These are phyloP conservation scores for Emergomyces africanus DNA, from an alignment of 2,329 filamentous ascomycete species.

Conservation along the genomic window DNA sequence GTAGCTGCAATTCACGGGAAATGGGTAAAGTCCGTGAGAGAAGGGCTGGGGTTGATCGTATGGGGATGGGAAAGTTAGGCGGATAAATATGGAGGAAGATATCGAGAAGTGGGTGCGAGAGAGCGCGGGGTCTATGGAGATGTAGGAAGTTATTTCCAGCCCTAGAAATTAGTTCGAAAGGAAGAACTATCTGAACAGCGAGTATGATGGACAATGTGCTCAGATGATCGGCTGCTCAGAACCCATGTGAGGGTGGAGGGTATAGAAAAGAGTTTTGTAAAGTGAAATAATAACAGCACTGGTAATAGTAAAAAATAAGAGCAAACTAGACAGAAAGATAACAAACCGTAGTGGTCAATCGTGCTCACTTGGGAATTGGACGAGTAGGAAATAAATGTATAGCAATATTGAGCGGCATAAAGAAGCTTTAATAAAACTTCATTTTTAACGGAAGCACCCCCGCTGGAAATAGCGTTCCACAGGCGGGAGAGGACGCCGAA, in stretches of 20 bases:
- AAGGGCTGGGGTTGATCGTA: not conserved
- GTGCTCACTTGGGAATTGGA: not conserved
- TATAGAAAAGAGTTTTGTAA: not conserved
- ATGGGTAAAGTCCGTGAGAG: not conserved
- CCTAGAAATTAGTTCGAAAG: not conserved
- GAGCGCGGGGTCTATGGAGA: not conserved
- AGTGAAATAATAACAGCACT: not conserved
- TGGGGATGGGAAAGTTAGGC: not conserved
- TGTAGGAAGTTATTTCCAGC: not conserved
- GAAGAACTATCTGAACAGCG: not conserved
- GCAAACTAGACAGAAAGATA: no score
- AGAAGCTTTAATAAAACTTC: constrained; percentile 11
- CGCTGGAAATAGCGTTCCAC: constrained; percentile 2
- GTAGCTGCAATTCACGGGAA: not conserved
- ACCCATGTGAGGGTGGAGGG: not conserved
- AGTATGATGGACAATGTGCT: not conserved
- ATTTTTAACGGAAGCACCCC: constrained; percentile 9
- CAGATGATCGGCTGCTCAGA: not conserved
- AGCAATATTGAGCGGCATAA: constrained; percentile 1
- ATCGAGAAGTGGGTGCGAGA: not conserved
- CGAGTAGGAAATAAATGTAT: constrained; percentile 7
- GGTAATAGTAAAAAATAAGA: not conserved
- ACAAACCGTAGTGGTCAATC: not conserved
- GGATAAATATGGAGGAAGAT: not conserved
- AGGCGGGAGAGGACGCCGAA: not conserved